Conservation (phyloP, 768 basidiomycete species). For the Leccinum broughii region DNA sequence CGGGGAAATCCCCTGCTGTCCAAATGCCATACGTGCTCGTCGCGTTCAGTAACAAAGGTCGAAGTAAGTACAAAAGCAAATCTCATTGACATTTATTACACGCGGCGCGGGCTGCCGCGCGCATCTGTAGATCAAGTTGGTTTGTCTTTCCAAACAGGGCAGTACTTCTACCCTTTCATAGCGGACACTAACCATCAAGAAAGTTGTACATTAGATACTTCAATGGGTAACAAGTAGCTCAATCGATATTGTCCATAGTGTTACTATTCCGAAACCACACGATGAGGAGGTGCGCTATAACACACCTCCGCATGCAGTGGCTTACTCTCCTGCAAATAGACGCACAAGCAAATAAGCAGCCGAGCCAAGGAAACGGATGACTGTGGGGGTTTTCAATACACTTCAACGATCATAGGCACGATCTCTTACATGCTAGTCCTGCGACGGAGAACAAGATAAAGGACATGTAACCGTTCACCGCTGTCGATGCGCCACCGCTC, state of each 20-base stretch:
- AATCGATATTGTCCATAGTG: slow-evolving; percentile 15
- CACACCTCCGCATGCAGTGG: neutral
- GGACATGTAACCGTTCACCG: slow-evolving; percentile 85
- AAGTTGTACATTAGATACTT: neutral
- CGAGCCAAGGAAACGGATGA: slow-evolving; percentile 82
- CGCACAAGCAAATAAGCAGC: slow-evolving; percentile 82
- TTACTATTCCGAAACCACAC: neutral
- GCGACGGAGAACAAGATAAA: slow-evolving; percentile 88
- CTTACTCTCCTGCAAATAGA: slow-evolving; percentile 83
- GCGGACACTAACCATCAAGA: neutral
- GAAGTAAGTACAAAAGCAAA: neutral
- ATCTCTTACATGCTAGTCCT: slow-evolving; percentile 75
- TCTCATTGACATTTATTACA: neutral
- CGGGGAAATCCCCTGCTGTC: slow-evolving; percentile 14
- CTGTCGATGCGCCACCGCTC: slow-evolving; percentile 44
- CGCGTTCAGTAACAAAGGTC: neutral
- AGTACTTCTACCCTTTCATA: neutral
- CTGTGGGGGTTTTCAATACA: slow-evolving; percentile 38
- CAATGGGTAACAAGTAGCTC: neutral
- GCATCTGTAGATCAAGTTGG: neutral
- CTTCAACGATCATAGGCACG: neutral
- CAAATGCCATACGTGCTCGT: slow-evolving; percentile 1
- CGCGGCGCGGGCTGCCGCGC: neutral
- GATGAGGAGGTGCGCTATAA: neutral
- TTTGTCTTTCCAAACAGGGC: neutral